A percentile compares a stretch with the other conserved stretches of the same genome.
phyloP scores from a whole-genome alignment of 306 rosid species.

The Clitoria ternatea region DNA sequence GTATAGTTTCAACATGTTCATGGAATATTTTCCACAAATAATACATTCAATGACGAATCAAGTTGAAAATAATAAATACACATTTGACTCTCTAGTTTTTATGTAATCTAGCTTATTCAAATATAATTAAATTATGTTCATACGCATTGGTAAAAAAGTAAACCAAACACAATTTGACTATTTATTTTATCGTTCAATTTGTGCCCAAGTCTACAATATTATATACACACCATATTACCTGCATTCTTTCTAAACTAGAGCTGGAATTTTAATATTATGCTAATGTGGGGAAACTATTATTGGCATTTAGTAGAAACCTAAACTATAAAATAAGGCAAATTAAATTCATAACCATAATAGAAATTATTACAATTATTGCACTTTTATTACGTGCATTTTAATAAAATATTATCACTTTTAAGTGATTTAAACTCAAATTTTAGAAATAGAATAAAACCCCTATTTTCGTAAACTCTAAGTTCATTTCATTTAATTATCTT shows the following conservation, averaged over 20 bases:
- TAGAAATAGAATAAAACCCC: too few relatives aligned
- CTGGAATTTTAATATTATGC: neutral
- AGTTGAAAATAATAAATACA: neutral
- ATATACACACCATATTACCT: conserved; percentile 3
- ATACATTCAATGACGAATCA: neutral
- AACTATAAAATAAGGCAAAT: too few relatives aligned
- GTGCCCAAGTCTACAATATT: neutral
- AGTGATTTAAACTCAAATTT: too few relatives aligned
- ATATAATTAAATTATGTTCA: neutral
- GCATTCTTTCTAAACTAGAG: neutral
- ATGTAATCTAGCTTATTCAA: neutral
- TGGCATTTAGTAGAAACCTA: too few relatives aligned
- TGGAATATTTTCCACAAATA: neutral
- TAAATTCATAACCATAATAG: too few relatives aligned
- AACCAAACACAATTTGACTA: conserved; percentile 27
- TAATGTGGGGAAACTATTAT: too few relatives aligned
- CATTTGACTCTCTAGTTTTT: neutral
- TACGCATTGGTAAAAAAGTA: conserved; percentile 20
- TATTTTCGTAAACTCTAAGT: too few relatives aligned
- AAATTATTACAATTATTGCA: too few relatives aligned
- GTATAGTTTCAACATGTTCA: conserved; percentile 8
- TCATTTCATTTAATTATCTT: too few relatives aligned
- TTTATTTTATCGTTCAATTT: neutral
- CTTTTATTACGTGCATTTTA: too few relatives aligned
- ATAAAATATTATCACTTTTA: too few relatives aligned